phyloP scores from a whole-genome alignment of 2,329 filamentous ascomycete genomes.

The Chaetomiaceae sp. region DNA sequence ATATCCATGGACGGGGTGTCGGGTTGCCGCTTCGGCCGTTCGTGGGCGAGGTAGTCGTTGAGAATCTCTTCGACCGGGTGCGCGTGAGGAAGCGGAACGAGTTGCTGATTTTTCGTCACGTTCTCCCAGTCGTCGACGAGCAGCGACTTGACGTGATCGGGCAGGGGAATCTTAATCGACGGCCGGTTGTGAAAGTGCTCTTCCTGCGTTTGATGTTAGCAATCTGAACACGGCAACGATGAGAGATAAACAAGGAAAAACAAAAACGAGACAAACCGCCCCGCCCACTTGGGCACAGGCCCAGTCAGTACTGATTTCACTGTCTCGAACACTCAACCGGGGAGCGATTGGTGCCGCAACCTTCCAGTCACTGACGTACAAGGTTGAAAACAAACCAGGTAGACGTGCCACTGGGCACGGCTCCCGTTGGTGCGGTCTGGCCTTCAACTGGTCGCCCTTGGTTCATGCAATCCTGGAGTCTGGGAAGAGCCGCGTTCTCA shows the following conservation, averaged over 20 bases:
- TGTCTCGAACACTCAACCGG: too few species aligned
- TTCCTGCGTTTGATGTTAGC: constrained; percentile 53
- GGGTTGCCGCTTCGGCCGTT: constrained; percentile 57
- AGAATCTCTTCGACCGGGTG: constrained; percentile 72
- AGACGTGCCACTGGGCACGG: too few species aligned
- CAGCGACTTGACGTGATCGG: constrained; percentile 83
- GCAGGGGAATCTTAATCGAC: constrained; percentile 77
- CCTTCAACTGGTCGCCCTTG: too few species aligned
- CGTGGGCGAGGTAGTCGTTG: constrained; percentile 69
- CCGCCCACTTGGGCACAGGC: constrained; percentile 1
- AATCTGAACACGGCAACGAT: background rate
- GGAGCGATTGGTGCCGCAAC: too few species aligned
- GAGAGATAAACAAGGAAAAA: background rate
- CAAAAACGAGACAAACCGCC: background rate
- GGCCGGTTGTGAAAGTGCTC: constrained; percentile 79
- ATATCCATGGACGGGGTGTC: constrained; percentile 73
- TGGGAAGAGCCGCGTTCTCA: too few species aligned
- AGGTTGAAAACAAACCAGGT: too few species aligned
- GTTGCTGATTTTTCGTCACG: constrained; percentile 87
- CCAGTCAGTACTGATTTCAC: too few species aligned
- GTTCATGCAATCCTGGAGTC: too few species aligned
- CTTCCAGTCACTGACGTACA: too few species aligned
- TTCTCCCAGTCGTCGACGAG: constrained; percentile 99
- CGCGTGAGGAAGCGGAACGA: constrained; percentile 75
- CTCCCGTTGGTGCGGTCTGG: too few species aligned